Conservation (phyloP, 2,329 filamentous ascomycete genomes). For the Xylariomycetidae sp. region DNA sequence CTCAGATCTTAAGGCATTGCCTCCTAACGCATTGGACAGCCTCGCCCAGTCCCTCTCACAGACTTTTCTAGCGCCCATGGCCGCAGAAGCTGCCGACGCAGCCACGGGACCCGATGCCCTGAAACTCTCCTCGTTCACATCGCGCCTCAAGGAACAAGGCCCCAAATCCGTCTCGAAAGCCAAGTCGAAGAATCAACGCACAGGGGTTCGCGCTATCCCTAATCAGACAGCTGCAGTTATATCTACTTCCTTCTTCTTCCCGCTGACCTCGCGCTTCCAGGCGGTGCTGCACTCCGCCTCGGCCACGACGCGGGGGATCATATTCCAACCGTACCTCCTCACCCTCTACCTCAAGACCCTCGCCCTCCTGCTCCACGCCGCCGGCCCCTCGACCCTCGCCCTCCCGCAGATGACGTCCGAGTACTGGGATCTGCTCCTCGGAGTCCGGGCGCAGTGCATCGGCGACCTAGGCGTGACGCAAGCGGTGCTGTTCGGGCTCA, state of each 20-base stretch:
- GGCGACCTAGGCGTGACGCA: slow-evolving; percentile 65
- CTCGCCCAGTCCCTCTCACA: slow-evolving; percentile 66
- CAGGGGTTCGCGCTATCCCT: slow-evolving; percentile 53
- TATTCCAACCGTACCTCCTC: slow-evolving; percentile 72
- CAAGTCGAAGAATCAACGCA: slow-evolving; percentile 26
- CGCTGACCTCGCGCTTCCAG: slow-evolving; percentile 76
- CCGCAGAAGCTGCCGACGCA: slow-evolving; percentile 74
- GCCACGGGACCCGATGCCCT: slow-evolving; percentile 75
- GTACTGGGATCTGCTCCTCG: slow-evolving; percentile 76
- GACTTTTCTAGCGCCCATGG: slow-evolving; percentile 74
- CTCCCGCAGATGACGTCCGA: slow-evolving; percentile 79
- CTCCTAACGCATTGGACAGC: slow-evolving; percentile 57
- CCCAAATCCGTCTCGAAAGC: slow-evolving; percentile 23
- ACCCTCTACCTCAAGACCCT: slow-evolving; percentile 82
- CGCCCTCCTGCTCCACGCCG: slow-evolving; percentile 74
- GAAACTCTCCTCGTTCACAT: slow-evolving; percentile 86
- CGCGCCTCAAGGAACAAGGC: slow-evolving; percentile 62
- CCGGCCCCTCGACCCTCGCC: slow-evolving; percentile 71
- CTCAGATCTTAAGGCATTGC: slow-evolving; percentile 45
- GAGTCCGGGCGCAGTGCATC: slow-evolving; percentile 53
- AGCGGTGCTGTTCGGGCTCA: slow-evolving; percentile 71
- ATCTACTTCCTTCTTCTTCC: slow-evolving; percentile 76
- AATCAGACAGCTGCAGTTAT: slow-evolving; percentile 78
- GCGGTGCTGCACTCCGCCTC: slow-evolving; percentile 43
- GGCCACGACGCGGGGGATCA: slow-evolving; percentile 48